Conservation (phyloP, 2,329 filamentous ascomycete genomes). For the Gyromitra esculenta region DNA sequence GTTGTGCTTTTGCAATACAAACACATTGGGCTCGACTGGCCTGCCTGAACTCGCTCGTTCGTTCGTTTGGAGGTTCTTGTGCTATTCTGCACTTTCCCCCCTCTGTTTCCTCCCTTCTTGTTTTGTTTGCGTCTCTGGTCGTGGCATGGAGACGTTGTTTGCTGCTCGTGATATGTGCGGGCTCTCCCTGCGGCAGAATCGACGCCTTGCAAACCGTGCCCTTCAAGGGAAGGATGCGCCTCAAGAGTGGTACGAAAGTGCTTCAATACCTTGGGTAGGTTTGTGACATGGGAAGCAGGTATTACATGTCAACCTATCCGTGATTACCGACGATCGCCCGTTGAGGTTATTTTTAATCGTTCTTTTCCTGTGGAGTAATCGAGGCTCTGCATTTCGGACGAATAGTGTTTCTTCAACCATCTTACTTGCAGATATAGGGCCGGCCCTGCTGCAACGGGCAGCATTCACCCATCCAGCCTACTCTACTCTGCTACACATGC, state of each 20-base stretch:
- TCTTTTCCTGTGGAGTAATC: slow-evolving; percentile 6
- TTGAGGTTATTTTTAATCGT: slow-evolving; percentile 36
- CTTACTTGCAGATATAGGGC: slow-evolving; percentile 8
- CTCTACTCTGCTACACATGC: neutral
- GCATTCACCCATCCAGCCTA: neutral
- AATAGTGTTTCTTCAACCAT: neutral
- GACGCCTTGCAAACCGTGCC: neutral
- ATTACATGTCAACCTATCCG: slow-evolving; percentile 1
- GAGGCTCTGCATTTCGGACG: neutral
- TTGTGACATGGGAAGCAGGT: neutral
- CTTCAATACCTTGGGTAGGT: neutral
- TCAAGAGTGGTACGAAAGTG: neutral
- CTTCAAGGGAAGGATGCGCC: neutral
- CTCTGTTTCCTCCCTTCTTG: neutral
- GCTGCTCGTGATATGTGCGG: neutral
- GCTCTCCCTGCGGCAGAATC: slow-evolving; percentile 8
- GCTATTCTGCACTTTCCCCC: neutral
- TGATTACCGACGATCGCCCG: slow-evolving; percentile 15
- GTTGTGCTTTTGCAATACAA: slow-evolving; percentile 18
- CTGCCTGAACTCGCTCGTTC: neutral
- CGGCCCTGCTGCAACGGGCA: neutral
- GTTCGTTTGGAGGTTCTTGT: neutral
- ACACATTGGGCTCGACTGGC: neutral
- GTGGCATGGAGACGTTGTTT: neutral
- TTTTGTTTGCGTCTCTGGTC: neutral